Percentiles rank a stretch among this genome's conserved stretches.
These are phyloP conservation scores for Westerdykella sp. DNA, from an alignment of 2,329 filamentous ascomycete genomes.

Conservation along the genomic window DNA sequence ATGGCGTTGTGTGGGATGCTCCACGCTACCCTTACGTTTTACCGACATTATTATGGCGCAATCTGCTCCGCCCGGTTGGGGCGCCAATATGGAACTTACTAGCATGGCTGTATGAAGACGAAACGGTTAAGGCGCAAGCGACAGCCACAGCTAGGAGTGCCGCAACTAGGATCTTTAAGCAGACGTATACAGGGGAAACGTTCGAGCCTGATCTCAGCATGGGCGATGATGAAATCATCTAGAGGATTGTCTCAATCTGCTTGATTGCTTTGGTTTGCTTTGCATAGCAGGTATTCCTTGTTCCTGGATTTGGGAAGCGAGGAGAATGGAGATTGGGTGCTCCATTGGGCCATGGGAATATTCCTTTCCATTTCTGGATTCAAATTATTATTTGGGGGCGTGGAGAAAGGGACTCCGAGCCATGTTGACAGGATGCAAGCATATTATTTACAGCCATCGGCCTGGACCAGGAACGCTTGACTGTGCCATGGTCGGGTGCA, in stretches of 20 bases:
- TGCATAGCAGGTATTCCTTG: not conserved
- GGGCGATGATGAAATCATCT: conserved; percentile 5
- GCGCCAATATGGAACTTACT: conserved; percentile 21
- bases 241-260: not conserved
- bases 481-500: no score
- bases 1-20: conserved; percentile 47
- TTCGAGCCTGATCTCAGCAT: conserved; percentile 3
- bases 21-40: conserved; percentile 52
- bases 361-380: no score
- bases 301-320: no score
- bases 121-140: not conserved
- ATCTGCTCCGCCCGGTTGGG: conserved; percentile 32
- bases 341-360: no score
- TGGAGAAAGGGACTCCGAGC: no score
- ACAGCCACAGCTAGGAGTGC: conserved; percentile 2
- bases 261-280: not conserved
- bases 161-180: conserved; percentile 7
- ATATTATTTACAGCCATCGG: no score
- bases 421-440: no score
- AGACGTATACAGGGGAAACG: not conserved
- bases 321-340: no score
- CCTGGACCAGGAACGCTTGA: no score
- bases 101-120: conserved; percentile 14
- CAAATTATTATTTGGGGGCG: no score
- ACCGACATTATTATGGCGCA: conserved; percentile 48